A percentile compares a stretch with the other conserved stretches of the same genome.
These are phyloP conservation scores for Hebeloma cylindrosporum DNA, from an alignment of 768 basidiomycete species.

Conservation along the genomic window DNA sequence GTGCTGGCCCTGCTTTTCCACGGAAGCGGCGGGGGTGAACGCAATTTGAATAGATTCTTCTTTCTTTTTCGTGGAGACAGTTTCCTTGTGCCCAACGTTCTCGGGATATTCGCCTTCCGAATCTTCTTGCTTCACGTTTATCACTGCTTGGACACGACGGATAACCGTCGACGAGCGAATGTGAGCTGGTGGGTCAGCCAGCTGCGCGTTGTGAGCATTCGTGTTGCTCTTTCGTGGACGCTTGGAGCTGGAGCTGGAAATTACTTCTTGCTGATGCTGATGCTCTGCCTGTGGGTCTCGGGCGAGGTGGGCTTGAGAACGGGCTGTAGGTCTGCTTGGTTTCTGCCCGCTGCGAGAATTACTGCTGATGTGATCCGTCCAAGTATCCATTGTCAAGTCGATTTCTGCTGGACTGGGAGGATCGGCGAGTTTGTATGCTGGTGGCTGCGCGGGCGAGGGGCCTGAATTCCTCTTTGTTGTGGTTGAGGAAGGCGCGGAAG, in stretches of 20 bases:
- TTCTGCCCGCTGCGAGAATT: not conserved
- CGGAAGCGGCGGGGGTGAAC: not conserved
- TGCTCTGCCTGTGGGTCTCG: too few relatives aligned
- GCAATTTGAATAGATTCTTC: slow-evolving; percentile 8
- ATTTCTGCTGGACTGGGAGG: slow-evolving; percentile 27
- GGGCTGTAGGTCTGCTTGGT: not conserved
- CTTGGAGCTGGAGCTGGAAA: not conserved
- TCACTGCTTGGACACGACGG: slow-evolving; percentile 65
- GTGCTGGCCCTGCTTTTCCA: slow-evolving; percentile 2
- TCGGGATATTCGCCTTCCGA: slow-evolving; percentile 28
- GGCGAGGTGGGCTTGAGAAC: too few relatives aligned
- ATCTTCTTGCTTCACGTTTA: slow-evolving; percentile 61
- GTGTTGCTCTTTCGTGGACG: slow-evolving; percentile 11
- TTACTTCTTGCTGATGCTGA: slow-evolving; percentile 1
- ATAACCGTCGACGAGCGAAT: slow-evolving; percentile 40
- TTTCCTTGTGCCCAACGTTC: not conserved
- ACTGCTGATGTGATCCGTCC: not conserved
- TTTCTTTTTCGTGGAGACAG: slow-evolving; percentile 11
- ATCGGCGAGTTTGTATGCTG: slow-evolving; percentile 27
- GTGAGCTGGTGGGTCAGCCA: slow-evolving; percentile 7
- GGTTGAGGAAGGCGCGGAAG: slow-evolving; percentile 32
- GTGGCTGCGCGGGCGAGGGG: slow-evolving; percentile 31
- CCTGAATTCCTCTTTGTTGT: slow-evolving; percentile 28
- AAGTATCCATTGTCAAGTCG: not conserved
- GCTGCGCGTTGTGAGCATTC: slow-evolving; percentile 8